A percentile compares a stretch with the other conserved stretches of the same genome.
These are phyloP conservation scores for Phialophora chinensis DNA, from an alignment of 2,329 filamentous ascomycete species.

Conservation along the genomic window DNA sequence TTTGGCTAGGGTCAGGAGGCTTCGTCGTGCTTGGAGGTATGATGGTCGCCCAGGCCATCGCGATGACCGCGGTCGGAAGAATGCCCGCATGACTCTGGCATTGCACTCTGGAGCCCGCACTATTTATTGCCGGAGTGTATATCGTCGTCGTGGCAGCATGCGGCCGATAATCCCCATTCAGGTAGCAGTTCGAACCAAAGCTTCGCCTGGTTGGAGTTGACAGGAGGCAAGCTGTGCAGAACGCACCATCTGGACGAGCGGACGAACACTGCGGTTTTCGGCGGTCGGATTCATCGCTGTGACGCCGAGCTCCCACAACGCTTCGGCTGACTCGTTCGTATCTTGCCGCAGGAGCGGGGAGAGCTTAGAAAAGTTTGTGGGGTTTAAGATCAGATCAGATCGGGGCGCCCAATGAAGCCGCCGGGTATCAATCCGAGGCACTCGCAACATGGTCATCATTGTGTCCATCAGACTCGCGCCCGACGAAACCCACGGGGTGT, in stretches of 20 bases:
- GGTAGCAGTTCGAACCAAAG: neutral
- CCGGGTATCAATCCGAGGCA: neutral
- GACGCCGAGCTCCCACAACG: neutral
- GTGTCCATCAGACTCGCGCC: no score
- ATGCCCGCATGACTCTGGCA: constrained; percentile 30
- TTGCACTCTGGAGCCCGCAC: constrained; percentile 8
- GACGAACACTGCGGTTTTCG: constrained; percentile 12
- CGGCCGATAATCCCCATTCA: neutral
- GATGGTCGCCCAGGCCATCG: constrained; percentile 10
- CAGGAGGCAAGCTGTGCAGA: neutral
- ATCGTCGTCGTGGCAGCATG: neutral
- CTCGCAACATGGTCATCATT: neutral
- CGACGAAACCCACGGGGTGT: neutral
- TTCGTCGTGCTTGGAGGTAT: constrained; percentile 10
- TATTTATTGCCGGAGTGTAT: neutral
- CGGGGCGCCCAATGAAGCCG: neutral
- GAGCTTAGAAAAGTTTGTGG: constrained; percentile 10
- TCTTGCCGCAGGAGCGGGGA: neutral
- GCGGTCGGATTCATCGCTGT: constrained; percentile 10
- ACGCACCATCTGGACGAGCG: neutral
- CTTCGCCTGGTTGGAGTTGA: neutral
- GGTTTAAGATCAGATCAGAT: constrained; percentile 16
- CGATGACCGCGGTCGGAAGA: constrained; percentile 25
- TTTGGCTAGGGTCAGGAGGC: constrained; percentile 35
- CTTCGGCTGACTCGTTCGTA: constrained; percentile 13